Evolutionary conservation across 2,329 filamentous ascomycete species (phyloP), one percentile per base, ranked within the genome.

Genomic region (Aspergillus sp.): DNA sequence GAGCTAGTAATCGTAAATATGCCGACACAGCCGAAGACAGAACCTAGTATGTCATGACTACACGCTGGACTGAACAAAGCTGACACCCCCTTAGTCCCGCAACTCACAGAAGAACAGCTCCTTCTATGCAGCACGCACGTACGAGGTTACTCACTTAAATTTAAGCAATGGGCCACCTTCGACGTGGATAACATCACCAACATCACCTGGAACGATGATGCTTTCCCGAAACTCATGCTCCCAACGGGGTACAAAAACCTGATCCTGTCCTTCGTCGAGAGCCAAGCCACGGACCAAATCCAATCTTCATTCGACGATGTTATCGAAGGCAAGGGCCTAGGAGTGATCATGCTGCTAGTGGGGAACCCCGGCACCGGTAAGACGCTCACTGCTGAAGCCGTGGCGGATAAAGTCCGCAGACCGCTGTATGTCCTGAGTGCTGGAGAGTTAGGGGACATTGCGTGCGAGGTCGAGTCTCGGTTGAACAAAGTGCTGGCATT

Each of bases 111-210:
- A 42, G 88, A 94, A 51, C 86, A 95, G 55, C 83, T 93, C 27
- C 73, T 95, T 4, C 83, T 94, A 42, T 83, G 88, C 2, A 91
- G 86, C 2, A 85, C 89, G 0, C 82, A 94, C 0, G 86, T 94
- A 0, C 77, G 94, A 1, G 90, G 89, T 0, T 95, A 94, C 57
- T 81, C 87, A 1, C 94, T 95, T 63, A 81, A 80, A 1, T 88
- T 94, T 67, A 95, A 94, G 68, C 74, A 88, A 7, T 96, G 89
- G 90, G 77, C 94, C 0, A 88, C 95, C 63, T 88, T 95, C 57
- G 83, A 82, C 0, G 83, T 96, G 19, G 86, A 85, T 0, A 82
- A 83, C 1, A 78, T 95, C 51, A 78, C 80, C 40, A 85, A 94
- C 3, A 91, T 95, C 51, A 77, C 82, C 33, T 95, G 86, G 86